Base-by-base conservation (phyloP, 306 rosid genomes). In the Sesbania bispinosa region DNA sequence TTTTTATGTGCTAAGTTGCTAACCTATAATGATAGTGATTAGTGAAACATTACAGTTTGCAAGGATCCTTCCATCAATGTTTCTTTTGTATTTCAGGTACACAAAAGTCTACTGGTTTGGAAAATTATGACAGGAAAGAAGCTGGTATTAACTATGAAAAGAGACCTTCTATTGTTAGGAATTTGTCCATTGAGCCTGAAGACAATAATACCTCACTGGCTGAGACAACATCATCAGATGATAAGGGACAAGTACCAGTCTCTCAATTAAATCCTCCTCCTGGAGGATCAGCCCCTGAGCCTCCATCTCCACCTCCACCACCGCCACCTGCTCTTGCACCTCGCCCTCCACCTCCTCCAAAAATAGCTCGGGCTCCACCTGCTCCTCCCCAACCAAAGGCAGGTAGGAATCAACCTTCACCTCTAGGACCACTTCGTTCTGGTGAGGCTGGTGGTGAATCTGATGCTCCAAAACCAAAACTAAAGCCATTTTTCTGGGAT, bases 401-500 rank as follows among this genome's bases (percentile, higher is more conserved):
- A 30, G 89, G 89, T 26, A 85, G 80, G 71, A 18, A 16, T 51
- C 77, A 51, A 60, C 45, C 46, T 58, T 74, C 70, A 33, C 73
- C 73, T 52, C 26, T 57, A 32, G 86, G 75, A 63, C 80, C 83
- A 26, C 57, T 51, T 58, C 68, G 11, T 59, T 43, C 72, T 27
- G 47, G 63, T 2, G 82, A 62, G 5, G n/a, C n/a, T n/a, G 84
- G 35, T 15, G 43, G 7, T 45, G 94, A 89, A 14, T 72, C 85
- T 7, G 83, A 77, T 62, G 55, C 83, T 42, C 85, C 85, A 1
- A 89, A 88, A 71, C 73, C 96, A 62, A 92, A 88, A 80, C 74
- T 92, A 62, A 92, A 92, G 84, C 98, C 98, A 7, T 88, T 92
- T 75, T 92, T 92, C 75, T 92, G 98, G 98, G 98, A 92, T 67